A percentile compares a stretch with the other conserved stretches of the same genome.
Evolutionary conservation across 306 rosid genomes (phyloP).

Genomic region (Corylus heterophylla): DNA sequence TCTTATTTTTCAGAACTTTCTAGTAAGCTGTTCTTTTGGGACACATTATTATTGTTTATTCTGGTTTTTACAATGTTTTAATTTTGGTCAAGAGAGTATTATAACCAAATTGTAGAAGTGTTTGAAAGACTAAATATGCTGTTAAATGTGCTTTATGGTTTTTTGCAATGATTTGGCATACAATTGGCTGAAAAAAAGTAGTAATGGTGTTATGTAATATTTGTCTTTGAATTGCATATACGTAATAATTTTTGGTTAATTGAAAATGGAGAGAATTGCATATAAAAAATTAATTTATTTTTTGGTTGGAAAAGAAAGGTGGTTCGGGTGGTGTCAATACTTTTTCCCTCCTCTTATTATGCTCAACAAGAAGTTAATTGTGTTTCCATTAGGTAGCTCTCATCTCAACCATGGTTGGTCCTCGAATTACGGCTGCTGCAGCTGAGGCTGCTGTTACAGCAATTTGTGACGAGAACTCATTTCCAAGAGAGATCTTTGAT

Average conservation of each 20-base stretch:
- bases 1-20: slow-evolving; percentile 9
- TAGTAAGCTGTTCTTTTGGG: neutral
- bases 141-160: slow-evolving; percentile 19
- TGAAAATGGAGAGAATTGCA: neutral
- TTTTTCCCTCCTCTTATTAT: slow-evolving; percentile 5
- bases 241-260: slow-evolving; percentile 4
- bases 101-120: slow-evolving; percentile 3
- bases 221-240: slow-evolving; percentile 6
- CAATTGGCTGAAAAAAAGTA: neutral
- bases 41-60: neutral
- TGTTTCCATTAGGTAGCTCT: slow-evolving; percentile 70
- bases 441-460: slow-evolving; percentile 79
- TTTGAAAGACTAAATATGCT: slow-evolving; percentile 15
- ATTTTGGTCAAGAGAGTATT: neutral
- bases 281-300: neutral
- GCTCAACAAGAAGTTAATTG: slow-evolving; percentile 12
- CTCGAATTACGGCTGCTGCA: slow-evolving; percentile 77
- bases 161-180: neutral
- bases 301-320: neutral
- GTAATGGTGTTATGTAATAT: neutral
- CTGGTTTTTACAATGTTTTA: neutral
- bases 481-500: slow-evolving; percentile 72
- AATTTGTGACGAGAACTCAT: slow-evolving; percentile 70
- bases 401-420: slow-evolving; percentile 73
- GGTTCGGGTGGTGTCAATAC: neutral